Percentiles rank a stretch among this genome's conserved stretches.
Conservation (phyloP, 306 rosid genomes). For the Citrullus mucosospermus region DNA sequence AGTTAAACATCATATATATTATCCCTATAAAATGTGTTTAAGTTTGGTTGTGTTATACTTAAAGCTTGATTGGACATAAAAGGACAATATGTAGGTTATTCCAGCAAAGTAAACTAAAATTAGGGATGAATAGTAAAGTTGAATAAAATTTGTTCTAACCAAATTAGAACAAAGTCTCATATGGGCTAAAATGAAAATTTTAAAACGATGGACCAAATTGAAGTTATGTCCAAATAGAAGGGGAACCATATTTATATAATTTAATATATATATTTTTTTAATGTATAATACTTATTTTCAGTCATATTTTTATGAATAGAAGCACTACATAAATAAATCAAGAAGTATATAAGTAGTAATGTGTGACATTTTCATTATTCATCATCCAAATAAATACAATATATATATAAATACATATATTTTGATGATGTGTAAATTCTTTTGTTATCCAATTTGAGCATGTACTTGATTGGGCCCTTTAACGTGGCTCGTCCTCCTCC, state of each 20-base stretch:
- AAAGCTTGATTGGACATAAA: neutral
- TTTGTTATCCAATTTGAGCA: neutral
- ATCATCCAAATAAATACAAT: neutral
- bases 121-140: too few species aligned
- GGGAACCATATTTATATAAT: too few species aligned
- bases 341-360: neutral
- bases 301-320: too few species aligned
- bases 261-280: too few species aligned
- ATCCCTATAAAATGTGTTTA: too few species aligned
- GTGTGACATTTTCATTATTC: neutral
- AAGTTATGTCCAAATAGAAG: neutral
- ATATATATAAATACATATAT: neutral
- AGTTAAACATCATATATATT: too few species aligned
- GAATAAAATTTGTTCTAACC: too few species aligned
- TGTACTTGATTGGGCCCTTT: neutral
- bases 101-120: too few species aligned
- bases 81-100: neutral
- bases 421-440: neutral
- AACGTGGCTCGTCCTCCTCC: constrained; percentile 12
- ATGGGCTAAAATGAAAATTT: too few species aligned
- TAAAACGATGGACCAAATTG: neutral
- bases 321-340: neutral
- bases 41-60: neutral
- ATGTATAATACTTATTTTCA: too few species aligned
- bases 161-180: too few species aligned